These are phyloP conservation scores for Mrakia frigida DNA, from an alignment of 768 basidiomycete species.

Conservation along the genomic window DNA sequence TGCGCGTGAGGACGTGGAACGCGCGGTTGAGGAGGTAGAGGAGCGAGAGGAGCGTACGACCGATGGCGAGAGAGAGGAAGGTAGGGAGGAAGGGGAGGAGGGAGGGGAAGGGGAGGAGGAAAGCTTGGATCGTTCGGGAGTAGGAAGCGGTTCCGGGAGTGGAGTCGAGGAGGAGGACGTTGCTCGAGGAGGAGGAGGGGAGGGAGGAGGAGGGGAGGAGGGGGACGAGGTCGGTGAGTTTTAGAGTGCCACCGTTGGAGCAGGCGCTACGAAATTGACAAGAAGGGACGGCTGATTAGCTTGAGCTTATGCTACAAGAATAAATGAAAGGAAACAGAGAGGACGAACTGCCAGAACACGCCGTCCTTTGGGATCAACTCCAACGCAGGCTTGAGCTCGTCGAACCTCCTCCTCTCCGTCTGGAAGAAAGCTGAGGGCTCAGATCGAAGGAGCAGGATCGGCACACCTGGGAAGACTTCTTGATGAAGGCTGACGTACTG, in stretches of 20 bases:
- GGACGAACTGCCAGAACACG: background rate
- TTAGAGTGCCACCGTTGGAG: background rate
- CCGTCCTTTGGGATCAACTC: background rate
- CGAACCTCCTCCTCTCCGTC: background rate
- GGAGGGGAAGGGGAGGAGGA: background rate
- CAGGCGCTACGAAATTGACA: background rate
- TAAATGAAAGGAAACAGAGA: background rate
- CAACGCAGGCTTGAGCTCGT: background rate
- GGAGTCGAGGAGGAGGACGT: slow-evolving; percentile 16
- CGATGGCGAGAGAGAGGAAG: background rate
- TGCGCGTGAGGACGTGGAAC: background rate
- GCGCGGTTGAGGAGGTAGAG: background rate
- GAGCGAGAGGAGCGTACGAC: background rate
- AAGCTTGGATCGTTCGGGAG: background rate
- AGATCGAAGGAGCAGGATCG: background rate
- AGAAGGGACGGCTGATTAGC: background rate
- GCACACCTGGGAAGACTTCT: background rate
- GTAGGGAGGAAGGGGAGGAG: background rate
- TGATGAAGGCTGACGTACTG: slow-evolving; percentile 1
- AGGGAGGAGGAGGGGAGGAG: background rate
- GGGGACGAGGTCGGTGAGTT: background rate
- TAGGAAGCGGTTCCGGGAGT: background rate
- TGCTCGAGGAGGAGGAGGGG: background rate
- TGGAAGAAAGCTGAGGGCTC: background rate
- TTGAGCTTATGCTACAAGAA: background rate